Evolutionary conservation across 1,284 basidiomycete genomes (phyloP).

Genomic region (Trametes hirsuta): DNA sequence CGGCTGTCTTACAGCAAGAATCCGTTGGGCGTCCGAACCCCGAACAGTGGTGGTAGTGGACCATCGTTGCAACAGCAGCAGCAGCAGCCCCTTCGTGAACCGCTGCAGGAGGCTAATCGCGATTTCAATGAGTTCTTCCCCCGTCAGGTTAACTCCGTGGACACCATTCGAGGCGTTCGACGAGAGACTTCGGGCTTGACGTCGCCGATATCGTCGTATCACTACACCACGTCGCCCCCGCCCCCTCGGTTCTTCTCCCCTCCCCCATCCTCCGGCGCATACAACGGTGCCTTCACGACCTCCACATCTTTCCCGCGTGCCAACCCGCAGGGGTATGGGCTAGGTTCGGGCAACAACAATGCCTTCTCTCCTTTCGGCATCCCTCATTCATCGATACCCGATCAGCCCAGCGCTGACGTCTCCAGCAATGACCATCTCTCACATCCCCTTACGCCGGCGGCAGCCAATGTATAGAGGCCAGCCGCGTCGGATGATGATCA

Average conservation of each 20-base stretch:
- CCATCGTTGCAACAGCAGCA: conserved; percentile 54
- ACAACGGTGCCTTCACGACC: conserved; percentile 35
- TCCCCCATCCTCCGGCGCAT: conserved; percentile 42
- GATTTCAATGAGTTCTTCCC: conserved; percentile 44
- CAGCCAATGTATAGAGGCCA: conserved; percentile 58
- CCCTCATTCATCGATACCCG: conserved; percentile 66
- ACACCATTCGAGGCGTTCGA: conserved; percentile 35
- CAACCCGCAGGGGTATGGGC: conserved; percentile 39
- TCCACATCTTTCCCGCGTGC: conserved; percentile 40
- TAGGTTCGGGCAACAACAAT: conserved; percentile 36
- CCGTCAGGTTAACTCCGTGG: conserved; percentile 40
- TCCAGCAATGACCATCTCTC: conserved; percentile 40
- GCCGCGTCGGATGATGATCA: conserved; percentile 45
- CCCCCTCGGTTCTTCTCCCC: conserved; percentile 44
- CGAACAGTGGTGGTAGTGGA: conserved; percentile 60
- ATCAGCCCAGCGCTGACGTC: conserved; percentile 50
- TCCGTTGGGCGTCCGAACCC: conserved; percentile 83
- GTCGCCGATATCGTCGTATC: conserved; percentile 48
- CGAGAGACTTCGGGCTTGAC: conserved; percentile 44
- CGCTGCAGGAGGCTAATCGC: conserved; percentile 29
- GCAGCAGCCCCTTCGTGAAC: conserved; percentile 40
- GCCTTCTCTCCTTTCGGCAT: conserved; percentile 69
- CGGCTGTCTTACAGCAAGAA: conserved; percentile 97
- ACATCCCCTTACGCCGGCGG: conserved; percentile 51
- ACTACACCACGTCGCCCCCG: conserved; percentile 60